Base-by-base conservation (phyloP, 2,329 filamentous ascomycete species). In the Penicillium janthinellum region DNA sequence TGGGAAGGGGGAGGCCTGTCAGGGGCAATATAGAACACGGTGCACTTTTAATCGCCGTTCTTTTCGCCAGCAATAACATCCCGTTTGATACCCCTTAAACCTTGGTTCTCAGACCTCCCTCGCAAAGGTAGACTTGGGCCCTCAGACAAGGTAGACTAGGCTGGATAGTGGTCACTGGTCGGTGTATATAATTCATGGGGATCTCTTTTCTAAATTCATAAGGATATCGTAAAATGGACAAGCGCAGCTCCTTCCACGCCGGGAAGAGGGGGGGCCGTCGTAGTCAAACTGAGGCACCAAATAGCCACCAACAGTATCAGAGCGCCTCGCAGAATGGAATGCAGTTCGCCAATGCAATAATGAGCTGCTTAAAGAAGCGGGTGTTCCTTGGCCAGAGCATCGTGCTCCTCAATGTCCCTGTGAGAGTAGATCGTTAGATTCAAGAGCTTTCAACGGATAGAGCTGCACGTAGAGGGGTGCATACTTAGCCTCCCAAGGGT, bases 401-500 rank as follows among this genome's bases (percentile, higher is more conserved):
- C 94, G 75, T 97, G 94, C 83, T 93, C 91, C 31, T 96, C 92
- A 73, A 98, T 97, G 75, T 97, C 91, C 37, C 83, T 86, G 57
- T n/a, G 15, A n/a, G 12, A n/a, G 3, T 14, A 25, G 14, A 39
- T 39, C 7, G 44, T 47, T 47, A 25, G 20, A 4, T 6, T 52
- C 20, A 12, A 25, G n/a, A 20, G 1, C 11, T 22, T 22, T n/a
- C 5, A 1, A 20, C 22, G 2, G 34, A 20, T 20, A 12, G 39
- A 56, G 52, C 28, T 54, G 56, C 17, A 3, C 28, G 38, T 34
- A 48, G 44, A 31, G 20, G 31, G n/a, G 58, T 34, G 80, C 83
- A 57, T 80, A 86, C 83, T 80, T 89, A 45, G 95, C 95, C 82
- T 98, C 95, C 95, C 95, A 99, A 15, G 95, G 95, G 80, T 99